Base-by-base conservation (phyloP, 805 yeast species). In the Naumovozyma castellii region DNA sequence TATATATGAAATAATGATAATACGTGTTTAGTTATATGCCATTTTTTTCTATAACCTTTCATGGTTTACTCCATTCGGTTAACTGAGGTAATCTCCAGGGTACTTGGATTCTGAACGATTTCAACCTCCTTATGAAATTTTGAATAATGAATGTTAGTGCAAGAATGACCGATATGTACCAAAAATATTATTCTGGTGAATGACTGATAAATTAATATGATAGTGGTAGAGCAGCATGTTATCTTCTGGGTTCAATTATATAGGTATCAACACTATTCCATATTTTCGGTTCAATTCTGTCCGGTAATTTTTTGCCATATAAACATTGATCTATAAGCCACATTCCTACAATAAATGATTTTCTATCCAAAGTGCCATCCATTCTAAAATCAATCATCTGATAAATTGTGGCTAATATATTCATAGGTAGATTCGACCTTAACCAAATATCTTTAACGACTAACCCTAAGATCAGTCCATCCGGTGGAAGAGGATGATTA, bases 251-350 rank as follows among this genome's bases (percentile, higher is more conserved):
- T 6, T 22, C 27, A 22, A 22, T 42, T 5, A 51, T 49, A 36
- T 46, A 57, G 31, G 41, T 48, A 36, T 61, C 64, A n/a, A 84
- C 83, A 58, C 94, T 83, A 33, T 75, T 72, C 97, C 97, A 92
- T 1, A 90, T 78, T 20, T 69, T 72, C 4, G 72, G 75, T 32
- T 73, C 78, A 4, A 92, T 74, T 30, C 62, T 62, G 43, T 74
- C 71, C 0, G 98, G 97, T 36, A 92, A 64, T 57, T 92, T 92
- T 31, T 94, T 69, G 0, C 98, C 98, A 56, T 90, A 92, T 12
- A 92, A 67, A 56, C 96, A 84, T 62, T 92, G 98, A 59, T 92
- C 99, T 2, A 92, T 88, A 3, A 88, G 62, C 98, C 98, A 92
- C 83, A 84, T 88, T 0, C 98, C 98, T n/a, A 88, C 90, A 25